Base-by-base conservation (phyloP, 1,284 basidiomycete species). In the Cryptococcus sp. region DNA sequence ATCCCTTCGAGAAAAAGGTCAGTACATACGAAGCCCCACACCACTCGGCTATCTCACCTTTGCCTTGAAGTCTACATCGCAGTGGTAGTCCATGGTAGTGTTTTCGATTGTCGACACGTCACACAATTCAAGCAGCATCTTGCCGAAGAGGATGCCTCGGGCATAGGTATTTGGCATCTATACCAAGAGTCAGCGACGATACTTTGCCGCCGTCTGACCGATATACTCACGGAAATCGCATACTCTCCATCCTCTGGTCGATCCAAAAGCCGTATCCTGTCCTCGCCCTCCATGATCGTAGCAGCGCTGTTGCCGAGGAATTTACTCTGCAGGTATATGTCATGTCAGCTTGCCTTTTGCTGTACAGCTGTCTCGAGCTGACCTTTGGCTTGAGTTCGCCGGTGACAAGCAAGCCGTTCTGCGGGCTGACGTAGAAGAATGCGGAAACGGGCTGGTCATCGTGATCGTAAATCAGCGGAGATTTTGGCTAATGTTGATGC, bases 221-320 rank as follows among this genome's bases (percentile, higher is more conserved):
- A 50, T 5, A 17, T 11, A 64, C 71, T 60, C 48, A 71, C 73
- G 1, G 72, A 72, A 64, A 79, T 79, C 22, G 65, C 61, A 58
- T 80, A 79, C 40, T 79, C 76, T n/a, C 92, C 91, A 79, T 97
- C 93, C 19, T 90, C 87, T 0, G 88, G 89, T 46, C 85, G 83
- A 52, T 88, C 88, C 68, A 94, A 81, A 38, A 97, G 82, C 47
- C 84, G 84, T 63, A 96, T 86, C 56, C 92, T 84, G 75, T 93
- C 94, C 81, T 96, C 91, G 54, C 94, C 94, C 71, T 97, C 95
- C 93, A 98, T 97, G 56, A 84, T 88, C 23, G 91, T 97, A 55
- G 91, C 90, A 7, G 95, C 93, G 64, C 89, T 91, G 79, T 99
- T 99, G 5, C 96, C 96, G 54, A 99, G 82, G 81, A 99, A 99